Base-by-base conservation (phyloP, 2,329 filamentous ascomycete species). In the Fusarium pseudoanthophilum region DNA sequence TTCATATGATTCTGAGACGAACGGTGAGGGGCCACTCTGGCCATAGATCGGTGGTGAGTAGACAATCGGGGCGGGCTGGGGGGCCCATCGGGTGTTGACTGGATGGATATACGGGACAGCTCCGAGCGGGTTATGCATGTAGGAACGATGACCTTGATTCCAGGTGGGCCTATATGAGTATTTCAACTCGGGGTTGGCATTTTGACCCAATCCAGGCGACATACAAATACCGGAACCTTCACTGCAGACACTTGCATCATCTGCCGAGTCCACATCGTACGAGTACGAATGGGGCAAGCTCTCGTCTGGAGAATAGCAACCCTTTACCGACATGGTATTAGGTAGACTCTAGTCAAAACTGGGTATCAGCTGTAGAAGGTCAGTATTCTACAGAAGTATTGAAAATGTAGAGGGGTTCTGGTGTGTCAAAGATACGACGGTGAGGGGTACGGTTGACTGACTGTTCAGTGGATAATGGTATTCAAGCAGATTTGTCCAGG, bases 51-150 rank as follows among this genome's bases (percentile, higher is more conserved):
- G 48, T 14, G 30, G 11, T 34, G 11, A 11, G 30, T 9, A 24
- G n/a, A 11, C 9, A 7, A 15, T 20, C 20, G 30, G 4, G n/a
- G 13, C 30, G 11, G 16, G 34, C 20, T 18, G 34, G 24, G 16
- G 26, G 4, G 2, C 3, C 8, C 20, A 5, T 55, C 2, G 34
- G 34, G 5, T 7, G 24, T 55, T 55, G 24, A 30, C 4, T 39
- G 14, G 2, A 5, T 7, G 14, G 0, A 3, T 34, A 53, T 21
- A 5, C 4, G 24, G 51, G 10, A 7, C 11, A n/a, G 11, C 32
- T 26, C 20, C 24, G 14, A 10, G 21, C 20, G 21, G 34, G 24
- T 5, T 34, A 26, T 28, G 2, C 48, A 7, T 20, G 15, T 26
- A 1, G 13, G 20, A 20, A 52, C 9, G 32, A 15, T 18, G 3